A percentile compares a stretch with the other conserved stretches of the same genome.
Conservation (phyloP, 352 stramenopile species). For the Phytophthora podocarpi region DNA sequence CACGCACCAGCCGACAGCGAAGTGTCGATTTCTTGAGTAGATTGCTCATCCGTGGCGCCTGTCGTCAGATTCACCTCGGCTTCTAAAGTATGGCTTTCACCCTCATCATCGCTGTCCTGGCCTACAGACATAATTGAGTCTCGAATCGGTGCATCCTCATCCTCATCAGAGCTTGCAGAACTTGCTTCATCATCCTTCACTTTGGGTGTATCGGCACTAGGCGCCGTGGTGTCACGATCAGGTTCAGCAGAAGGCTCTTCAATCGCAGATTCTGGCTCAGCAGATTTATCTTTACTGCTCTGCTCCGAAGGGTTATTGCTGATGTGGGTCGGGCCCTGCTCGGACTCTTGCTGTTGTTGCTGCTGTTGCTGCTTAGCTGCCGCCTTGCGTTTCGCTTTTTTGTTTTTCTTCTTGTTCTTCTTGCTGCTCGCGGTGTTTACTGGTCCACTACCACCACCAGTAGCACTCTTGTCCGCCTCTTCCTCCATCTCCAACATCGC, state of each 20-base stretch:
- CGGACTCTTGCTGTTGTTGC: slow-evolving; percentile 16
- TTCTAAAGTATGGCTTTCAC: slow-evolving; percentile 1
- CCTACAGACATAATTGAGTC: slow-evolving; percentile 14
- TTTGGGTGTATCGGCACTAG: not conserved
- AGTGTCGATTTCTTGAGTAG: not conserved
- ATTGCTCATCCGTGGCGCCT: not conserved
- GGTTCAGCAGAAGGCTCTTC: slow-evolving; percentile 3
- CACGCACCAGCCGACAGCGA: slow-evolving; percentile 45
- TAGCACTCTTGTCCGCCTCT: slow-evolving; percentile 22
- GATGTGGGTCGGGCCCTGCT: slow-evolving; percentile 1
- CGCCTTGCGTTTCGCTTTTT: slow-evolving; percentile 70
- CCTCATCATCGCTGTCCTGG: slow-evolving; percentile 26
- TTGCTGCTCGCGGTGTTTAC: slow-evolving; percentile 27
- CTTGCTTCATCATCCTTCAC: slow-evolving; percentile 23
- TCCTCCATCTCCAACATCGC: slow-evolving; percentile 87
- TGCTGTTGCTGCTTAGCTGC: slow-evolving; percentile 40
- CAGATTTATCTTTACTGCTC: not conserved
- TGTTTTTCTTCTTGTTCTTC: slow-evolving; percentile 78
- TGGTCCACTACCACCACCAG: not conserved
- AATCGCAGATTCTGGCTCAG: not conserved
- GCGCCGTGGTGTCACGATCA: not conserved
- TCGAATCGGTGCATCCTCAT: slow-evolving; percentile 22
- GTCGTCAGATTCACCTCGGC: slow-evolving; percentile 1
- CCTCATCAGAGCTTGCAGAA: slow-evolving; percentile 22
- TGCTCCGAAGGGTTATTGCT: not conserved